Base-by-base conservation (phyloP, 1,284 basidiomycete species). In the Fistulina hepatica region DNA sequence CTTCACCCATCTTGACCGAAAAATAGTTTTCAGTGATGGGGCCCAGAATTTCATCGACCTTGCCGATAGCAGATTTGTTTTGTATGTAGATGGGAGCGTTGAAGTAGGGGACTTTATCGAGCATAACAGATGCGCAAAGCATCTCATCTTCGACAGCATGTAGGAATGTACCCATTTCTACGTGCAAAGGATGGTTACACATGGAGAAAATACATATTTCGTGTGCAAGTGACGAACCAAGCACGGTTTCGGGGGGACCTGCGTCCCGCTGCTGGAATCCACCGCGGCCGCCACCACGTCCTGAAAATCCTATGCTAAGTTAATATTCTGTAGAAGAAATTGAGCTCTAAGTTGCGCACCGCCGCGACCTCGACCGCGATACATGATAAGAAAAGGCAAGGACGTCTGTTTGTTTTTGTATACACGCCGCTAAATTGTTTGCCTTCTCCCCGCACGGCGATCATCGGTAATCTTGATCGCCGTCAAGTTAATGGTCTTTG, bases 11-110 rank as follows among this genome's bases (percentile, higher is more conserved):
- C 67, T 98, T 98, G 50, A 99, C 73, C 4, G 93, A 97, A 56
- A 99, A 98, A 64, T 81, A 97, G 41, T 98, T 92, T 59, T 98
- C 91, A 60, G 98, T 99, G 60, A 99, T 94, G 8, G 95, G 95
- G 0, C 92, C 92, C 12, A 97, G 71, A 47, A 97, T 95, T 60
- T 97, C 92, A 61, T 97, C 92, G 25, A 97, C 85, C 61, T 93
- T 94, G 47, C 92, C 92, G 47, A 97, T 90, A 45, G 77, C 76
- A 7, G 92, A 91, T 66, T 97, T 99, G 66, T 98, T 98, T 68
- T 91, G 81, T 36, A 99, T 76, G 62, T 97, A 99, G 58, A 99
- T 95, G 38, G 95, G 94, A 1, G 95, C 94, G 60, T 99, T 99
- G 71, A 99, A 99, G 65, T 95, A 95, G 0, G 95, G 95, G 11